Conservation (phyloP, 2,329 filamentous ascomycete genomes). For the Penicillium sp. region DNA sequence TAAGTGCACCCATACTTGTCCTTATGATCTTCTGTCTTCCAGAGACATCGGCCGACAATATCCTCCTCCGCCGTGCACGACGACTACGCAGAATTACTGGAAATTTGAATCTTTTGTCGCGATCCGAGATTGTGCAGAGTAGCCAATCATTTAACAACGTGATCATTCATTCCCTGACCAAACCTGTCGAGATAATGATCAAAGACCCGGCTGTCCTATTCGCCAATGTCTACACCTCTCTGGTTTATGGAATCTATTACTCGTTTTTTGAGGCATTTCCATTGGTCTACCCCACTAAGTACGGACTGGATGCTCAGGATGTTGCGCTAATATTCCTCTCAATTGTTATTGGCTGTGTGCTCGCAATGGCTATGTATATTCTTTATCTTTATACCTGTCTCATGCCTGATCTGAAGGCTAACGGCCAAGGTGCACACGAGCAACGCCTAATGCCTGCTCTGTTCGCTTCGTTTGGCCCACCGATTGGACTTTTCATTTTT, state of each 20-base stretch:
- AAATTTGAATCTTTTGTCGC: constrained; percentile 37
- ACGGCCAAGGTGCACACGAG: neutral
- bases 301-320: neutral
- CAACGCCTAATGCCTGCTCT: neutral
- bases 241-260: constrained; percentile 5
- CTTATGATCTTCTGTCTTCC: constrained; percentile 41
- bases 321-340: neutral
- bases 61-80: constrained; percentile 41
- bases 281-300: neutral
- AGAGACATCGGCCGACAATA: constrained; percentile 42
- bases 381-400: neutral
- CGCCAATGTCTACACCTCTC: neutral
- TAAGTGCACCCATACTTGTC: constrained; percentile 39
- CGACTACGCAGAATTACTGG: constrained; percentile 42
- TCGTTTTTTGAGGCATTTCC: constrained; percentile 5
- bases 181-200: neutral
- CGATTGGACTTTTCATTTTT: neutral
- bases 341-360: neutral
- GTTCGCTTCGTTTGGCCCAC: neutral
- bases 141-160: constrained; percentile 35
- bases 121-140: constrained; percentile 34
- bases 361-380: neutral
- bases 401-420: neutral
- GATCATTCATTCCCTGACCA: constrained; percentile 28
- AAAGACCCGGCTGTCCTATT: constrained; percentile 1